phyloP scores from a whole-genome alignment of 352 stramenopile genomes.

The Globisporangium lucens region DNA sequence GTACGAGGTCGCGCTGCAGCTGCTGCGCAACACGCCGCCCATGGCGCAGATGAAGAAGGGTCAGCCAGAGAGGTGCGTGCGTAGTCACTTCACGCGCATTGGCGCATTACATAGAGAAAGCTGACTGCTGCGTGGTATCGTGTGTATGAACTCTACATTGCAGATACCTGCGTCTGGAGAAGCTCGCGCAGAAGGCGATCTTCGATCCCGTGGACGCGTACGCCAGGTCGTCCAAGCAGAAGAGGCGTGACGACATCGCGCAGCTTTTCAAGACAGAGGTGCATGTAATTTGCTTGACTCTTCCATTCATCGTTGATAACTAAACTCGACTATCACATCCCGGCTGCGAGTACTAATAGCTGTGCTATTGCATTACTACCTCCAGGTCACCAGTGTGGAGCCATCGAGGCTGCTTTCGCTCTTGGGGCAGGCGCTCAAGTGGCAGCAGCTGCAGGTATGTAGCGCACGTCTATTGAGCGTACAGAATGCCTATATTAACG shows the following conservation, averaged over 20 bases:
- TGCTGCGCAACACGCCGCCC: conserved; percentile 48
- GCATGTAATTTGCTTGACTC: background rate
- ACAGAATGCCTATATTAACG: too few relatives aligned
- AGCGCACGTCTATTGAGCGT: too few relatives aligned
- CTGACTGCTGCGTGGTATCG: conserved; percentile 2
- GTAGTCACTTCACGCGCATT: background rate
- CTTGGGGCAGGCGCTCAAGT: conserved; percentile 89
- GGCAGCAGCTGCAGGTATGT: conserved; percentile 73
- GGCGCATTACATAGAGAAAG: background rate
- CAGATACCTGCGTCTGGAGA: conserved; percentile 72
- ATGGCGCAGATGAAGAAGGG: conserved; percentile 49
- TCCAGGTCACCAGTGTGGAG: conserved; percentile 50
- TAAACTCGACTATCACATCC: background rate
- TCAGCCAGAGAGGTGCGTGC: conserved; percentile 44
- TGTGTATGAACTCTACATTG: background rate
- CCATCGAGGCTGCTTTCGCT: conserved; percentile 88
- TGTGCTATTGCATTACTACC: background rate
- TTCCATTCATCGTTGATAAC: background rate
- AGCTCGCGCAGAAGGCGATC: conserved; percentile 52
- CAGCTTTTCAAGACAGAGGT: conserved; percentile 73
- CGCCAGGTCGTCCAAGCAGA: conserved; percentile 63
- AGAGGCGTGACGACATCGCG: conserved; percentile 75
- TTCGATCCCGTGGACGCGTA: conserved; percentile 82
- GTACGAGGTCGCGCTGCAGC: conserved; percentile 66
- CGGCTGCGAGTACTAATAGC: background rate